Conservation (phyloP, 2,329 filamentous ascomycete species). For the Arachnopeziza araneosa region DNA sequence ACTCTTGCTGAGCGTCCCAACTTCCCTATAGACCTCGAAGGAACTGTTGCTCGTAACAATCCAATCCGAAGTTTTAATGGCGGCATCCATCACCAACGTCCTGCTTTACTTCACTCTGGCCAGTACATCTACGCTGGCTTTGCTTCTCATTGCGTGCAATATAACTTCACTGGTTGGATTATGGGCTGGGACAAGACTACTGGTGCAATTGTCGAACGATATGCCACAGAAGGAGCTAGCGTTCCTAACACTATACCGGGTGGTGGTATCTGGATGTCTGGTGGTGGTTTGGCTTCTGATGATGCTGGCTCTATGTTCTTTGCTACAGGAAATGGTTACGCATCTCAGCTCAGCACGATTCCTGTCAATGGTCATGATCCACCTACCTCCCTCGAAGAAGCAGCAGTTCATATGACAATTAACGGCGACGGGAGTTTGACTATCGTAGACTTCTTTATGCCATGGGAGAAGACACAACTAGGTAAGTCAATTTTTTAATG, state of each 20-base stretch:
- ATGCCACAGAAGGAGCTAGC: conserved; percentile 38
- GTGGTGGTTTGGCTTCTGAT: conserved; percentile 43
- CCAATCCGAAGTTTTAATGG: conserved; percentile 40
- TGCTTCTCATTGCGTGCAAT: conserved; percentile 46
- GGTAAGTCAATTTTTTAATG: neutral
- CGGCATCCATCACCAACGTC: conserved; percentile 43
- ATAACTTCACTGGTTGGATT: conserved; percentile 45
- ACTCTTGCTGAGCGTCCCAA: conserved; percentile 37
- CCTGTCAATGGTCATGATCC: conserved; percentile 40
- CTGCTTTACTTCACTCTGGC: conserved; percentile 41
- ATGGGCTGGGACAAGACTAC: conserved; percentile 43
- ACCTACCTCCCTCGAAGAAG: conserved; percentile 42
- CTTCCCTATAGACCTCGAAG: conserved; percentile 40
- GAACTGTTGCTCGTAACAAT: conserved; percentile 40
- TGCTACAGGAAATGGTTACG: conserved; percentile 43
- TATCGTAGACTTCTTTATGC: conserved; percentile 46
- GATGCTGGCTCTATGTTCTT: conserved; percentile 43
- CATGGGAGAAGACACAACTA: conserved; percentile 40
- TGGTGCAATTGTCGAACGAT: conserved; percentile 39
- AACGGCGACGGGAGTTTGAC: conserved; percentile 38
- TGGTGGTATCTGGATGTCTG: conserved; percentile 45
- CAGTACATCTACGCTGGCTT: conserved; percentile 44
- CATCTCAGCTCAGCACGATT: conserved; percentile 39
- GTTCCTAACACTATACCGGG: conserved; percentile 36
- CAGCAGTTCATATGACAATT: conserved; percentile 43